Base-by-base conservation (phyloP, 768 basidiomycete species). In the Amanita muscaria region DNA sequence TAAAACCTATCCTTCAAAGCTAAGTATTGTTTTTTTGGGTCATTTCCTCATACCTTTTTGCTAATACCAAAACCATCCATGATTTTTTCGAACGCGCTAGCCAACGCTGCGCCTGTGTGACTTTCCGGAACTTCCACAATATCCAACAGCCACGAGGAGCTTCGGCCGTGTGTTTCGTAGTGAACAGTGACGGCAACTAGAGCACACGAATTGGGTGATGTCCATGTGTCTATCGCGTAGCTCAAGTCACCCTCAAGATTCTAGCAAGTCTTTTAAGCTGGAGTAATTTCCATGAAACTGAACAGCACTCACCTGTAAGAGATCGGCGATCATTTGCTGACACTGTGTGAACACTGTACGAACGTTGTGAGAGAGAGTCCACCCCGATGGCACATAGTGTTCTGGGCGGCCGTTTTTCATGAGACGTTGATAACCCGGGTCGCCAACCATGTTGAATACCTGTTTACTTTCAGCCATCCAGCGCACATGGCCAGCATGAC, bases 181-280 rank as follows among this genome's bases (percentile, higher is more conserved):
- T 36, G 37, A 11, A 23, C 40, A 7, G 49, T 50, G 15, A 53
- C 30, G 3, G 49, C 49, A 1, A 52, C 31, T n/a, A 33, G 49
- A 6, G 49, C 49, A 5, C 39, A n/a, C 24, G 42, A 48, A 41
- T 49, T 52, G 8, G 44, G 51, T 7, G 39, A 52, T 9, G 49
- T 52, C 51, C 51, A 52, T 6, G 31, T 42, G 37, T 53, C 51
- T 2, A 40, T 25, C 12, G 12, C 37, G 14, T 15, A 12, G 12
- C 19, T 12, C n/a, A 39, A 21, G n/a, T 16, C 21, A 12, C 37
- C 37, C 21, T 19, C 14, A 14, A 14, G 37, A 12, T 12, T 19
- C 37, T 25, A 16, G 16, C n/a, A n/a, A n/a, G n/a, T n/a, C n/a
- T n/a, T n/a, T n/a, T n/a, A n/a, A n/a, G n/a, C n/a, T n/a, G n/a